Base-by-base conservation (phyloP, 2,329 filamentous ascomycete genomes). In the Exserohilum rostratum region DNA sequence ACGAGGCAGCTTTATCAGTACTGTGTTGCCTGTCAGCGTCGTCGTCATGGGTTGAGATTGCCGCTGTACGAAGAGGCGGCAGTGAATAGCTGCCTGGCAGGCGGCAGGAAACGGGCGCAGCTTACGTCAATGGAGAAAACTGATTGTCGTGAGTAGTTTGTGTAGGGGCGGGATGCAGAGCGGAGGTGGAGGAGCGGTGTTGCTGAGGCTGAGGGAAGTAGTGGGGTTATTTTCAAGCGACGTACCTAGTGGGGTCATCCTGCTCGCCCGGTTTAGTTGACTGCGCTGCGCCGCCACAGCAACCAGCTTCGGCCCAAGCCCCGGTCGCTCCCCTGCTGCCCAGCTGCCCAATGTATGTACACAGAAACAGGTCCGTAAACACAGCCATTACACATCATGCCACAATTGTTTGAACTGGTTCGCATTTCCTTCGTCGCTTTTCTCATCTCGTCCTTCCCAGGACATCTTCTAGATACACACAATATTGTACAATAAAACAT, bases 1-100 rank as follows among this genome's bases (percentile, higher is more conserved):
- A 69, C 62, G 62, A 55, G 64, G 58, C 58, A 50, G 66, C 68
- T 72, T 72, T 73, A 70, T 72, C 64, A 66, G 62, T 68, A 55
- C 57, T 66, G 60, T 66, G 68, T 53, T 67, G 68, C 68, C 70
- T 69, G 67, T 73, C 64, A 75, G 73, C 69, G 66, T 70, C 72
- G 69, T 74, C 68, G 69, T 74, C 68, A 74, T 67, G 66, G 58
- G 46, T 55, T 60, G 58, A 55, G 55, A 54, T 58, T 46, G 56
- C 55, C 46, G 40, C 42, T 13, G 47, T 47, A 60, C 54, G 33
- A 42, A 38, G 20, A 37, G 49, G 53, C 53, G 35, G 46, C 45
- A 30, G 50, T 33, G 25, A 34, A 52, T 47, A 44, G 64, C 39
- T 61, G 69, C 61, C 39, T 64, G 65, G 62, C 64, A 67, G 52